Evolutionary conservation across 2,329 filamentous ascomycete genomes (phyloP), one percentile per base, ranked within the genome.

Genomic region (Aureobasidium sp.): DNA sequence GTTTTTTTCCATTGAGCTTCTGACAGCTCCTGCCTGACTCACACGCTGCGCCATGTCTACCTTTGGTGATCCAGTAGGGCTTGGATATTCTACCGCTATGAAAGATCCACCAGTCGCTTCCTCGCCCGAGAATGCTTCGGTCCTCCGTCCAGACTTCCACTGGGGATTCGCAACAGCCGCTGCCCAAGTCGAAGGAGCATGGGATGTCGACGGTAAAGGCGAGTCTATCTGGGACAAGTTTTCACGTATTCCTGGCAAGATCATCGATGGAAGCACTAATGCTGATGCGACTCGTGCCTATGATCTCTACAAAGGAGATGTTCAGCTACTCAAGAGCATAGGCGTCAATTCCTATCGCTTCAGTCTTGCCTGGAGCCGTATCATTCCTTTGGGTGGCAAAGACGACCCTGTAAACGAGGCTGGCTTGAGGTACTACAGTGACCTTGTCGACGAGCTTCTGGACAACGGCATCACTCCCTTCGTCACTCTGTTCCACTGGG

Each of bases 401-500:
- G 82, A 89, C 64, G 90, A 95, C 73, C 87, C 90, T 25, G 72
- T 95, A 76, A 96, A 95, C 77, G 81, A 89, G 69, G 82, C 84
- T 63, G 91, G 90, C 29, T 76, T 96, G 44, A 83, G 88, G 67
- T 87, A 90, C 78, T 96, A 95, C 74, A 80, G 86, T 71, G 85
- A 87, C 70, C 87, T 95, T 65, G 85, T 91, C 47, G 88, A 94
- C 71, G 88, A 90, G 70, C 81, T 95, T 55, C 80, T 88, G 48
- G 88, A 81, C 5, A 89, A 87, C 6, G 89, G 87, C 63, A 94
- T 96, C 69, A 84, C 80, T 25, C 91, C 91, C 1, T 86, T 94
- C 73, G 84, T 95, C 70, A 96, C 91, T 3, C 80, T 96, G 17
- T 90, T 88, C 75, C 91, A 96, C 76, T 95, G 91, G 90, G 56